Evolutionary conservation across 495 filamentous ascomycete species (phyloP), one percentile per base, ranked within the genome.

Genomic region (Xylaria longipes): DNA sequence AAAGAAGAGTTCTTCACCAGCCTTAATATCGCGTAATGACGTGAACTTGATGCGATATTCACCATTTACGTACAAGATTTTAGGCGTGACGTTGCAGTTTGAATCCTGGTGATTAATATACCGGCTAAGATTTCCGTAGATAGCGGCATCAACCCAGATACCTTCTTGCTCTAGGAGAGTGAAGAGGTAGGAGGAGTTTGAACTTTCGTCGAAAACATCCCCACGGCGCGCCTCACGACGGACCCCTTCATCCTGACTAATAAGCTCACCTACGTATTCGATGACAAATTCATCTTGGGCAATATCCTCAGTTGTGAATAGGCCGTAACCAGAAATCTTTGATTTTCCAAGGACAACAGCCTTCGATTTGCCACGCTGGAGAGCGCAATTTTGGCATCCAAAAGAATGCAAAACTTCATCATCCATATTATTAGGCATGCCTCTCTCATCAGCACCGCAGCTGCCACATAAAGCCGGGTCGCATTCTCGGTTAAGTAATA

Each of bases 231-330:
- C 81, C 54, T 86, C 84, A 6, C 84, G 82, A 25, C 84, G 83
- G 8, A 91, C 88, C 0, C 86, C 87, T 76, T 94, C 91, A 37
- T 86, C 83, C 41, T 84, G 82, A 2, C 88, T 88, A 45, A 93
- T 88, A 7, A 93, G 81, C 72, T 94, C 92, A 29, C 92, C 92
- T 33, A 88, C 88, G 75, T 94, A 93, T 77, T 94, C 92, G 29
- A 91, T 89, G 27, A 94, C 76, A 72, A 88, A 92, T 37, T 89
- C 87, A 37, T 87, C 85, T 67, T 84, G 83, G 27, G 83, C 83
- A 25, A 91, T 85, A 45, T 88, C 77, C 75, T 93, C 90, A 5
- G 87, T 89, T 5, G 87, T 81, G 66, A 89, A 93, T 0, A 93
- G 82, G 4, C 91, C 91, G 61, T 90, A 91, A 0, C 91, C 91